Percentiles rank a stretch among this genome's conserved stretches.
Conservation (phyloP, 139 green algal genomes). For the Gonium pectorale region DNA sequence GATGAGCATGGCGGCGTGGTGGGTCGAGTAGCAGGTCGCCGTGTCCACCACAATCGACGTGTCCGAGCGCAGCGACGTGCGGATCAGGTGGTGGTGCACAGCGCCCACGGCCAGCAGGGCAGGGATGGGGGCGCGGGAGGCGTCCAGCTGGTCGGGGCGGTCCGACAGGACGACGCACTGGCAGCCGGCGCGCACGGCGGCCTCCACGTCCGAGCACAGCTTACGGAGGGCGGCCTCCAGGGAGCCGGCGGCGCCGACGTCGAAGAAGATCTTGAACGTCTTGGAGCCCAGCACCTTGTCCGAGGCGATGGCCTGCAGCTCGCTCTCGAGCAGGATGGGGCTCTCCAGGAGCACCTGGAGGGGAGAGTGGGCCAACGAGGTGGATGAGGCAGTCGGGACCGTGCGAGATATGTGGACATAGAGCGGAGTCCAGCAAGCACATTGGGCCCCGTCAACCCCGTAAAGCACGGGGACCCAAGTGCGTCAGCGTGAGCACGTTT, state of each 20-base stretch:
- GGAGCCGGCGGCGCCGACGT: slow-evolving; percentile 63
- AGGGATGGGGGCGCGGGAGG: slow-evolving; percentile 84
- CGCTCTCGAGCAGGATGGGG: slow-evolving; percentile 93
- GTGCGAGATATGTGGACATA: not conserved
- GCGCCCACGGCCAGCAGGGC: slow-evolving; percentile 92
- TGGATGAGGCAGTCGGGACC: too few species aligned
- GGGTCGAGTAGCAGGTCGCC: slow-evolving; percentile 65
- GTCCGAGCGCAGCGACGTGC: slow-evolving; percentile 79
- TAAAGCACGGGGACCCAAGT: too few species aligned
- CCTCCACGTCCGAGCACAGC: slow-evolving; percentile 85
- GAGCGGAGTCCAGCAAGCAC: too few species aligned
- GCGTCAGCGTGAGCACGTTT: too few species aligned
- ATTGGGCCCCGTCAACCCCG: too few species aligned
- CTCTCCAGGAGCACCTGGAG: slow-evolving; percentile 82
- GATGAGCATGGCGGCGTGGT: slow-evolving; percentile 65
- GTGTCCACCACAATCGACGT: slow-evolving; percentile 98
- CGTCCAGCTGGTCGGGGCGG: slow-evolving; percentile 60
- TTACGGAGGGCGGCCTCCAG: slow-evolving; percentile 73
- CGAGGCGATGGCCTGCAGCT: slow-evolving; percentile 82
- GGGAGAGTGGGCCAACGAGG: not conserved
- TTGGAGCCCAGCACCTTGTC: slow-evolving; percentile 69
- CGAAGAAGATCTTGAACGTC: slow-evolving; percentile 75
- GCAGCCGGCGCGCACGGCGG: slow-evolving; percentile 87
- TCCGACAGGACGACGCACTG: slow-evolving; percentile 85
- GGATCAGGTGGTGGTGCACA: slow-evolving; percentile 99